Base-by-base conservation (phyloP, 148 eudicot species). In the Rhododendron vialii region DNA sequence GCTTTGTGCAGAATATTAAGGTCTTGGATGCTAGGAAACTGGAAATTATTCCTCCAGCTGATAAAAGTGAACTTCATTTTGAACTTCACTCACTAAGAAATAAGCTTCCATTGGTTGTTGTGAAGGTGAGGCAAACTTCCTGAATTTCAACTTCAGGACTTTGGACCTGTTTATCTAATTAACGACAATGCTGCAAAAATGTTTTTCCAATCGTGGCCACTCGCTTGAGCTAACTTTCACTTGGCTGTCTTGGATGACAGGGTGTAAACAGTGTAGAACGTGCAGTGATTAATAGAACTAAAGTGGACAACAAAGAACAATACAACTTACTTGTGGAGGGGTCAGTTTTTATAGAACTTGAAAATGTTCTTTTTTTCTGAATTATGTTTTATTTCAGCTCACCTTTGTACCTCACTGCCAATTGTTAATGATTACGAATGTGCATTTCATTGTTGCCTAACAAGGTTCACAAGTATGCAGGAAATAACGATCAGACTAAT, bases 181-280 rank as follows among this genome's bases (percentile, higher is more conserved):
- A 13, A 81, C 18, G 28, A 10, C 81, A 50, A 33, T 47, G 79
- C 22, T 50, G 33, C 2, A 28, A 30, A 20, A 71, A 14, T 50
- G 12, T 84, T 50, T 74, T 50, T 24, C 13, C 13, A 35, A 8
- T 50, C 41, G 7, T 51, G 8, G 36, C 30, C 24, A 48, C 45
- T 5, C 45, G 7, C 45, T 41, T 41, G 69, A 84, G 9, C 67
- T 84, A 26, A 33, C 20, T 57, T 82, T 63, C 47, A 5, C 80
- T 61, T 81, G 51, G 51, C 36, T 85, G 24, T 45, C 47, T 83
- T 88, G 80, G 80, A 43, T 88, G 87, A 65, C 93, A 96, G 99
- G 99, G 99, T 61, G 93, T 95, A 78, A 87, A 88, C 83, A 91
- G 96, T 11, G 90, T 94, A 88, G 96, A 94, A 86, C 94, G 99